A percentile compares a stretch with the other conserved stretches of the same genome.
Evolutionary conservation across 306 rosid genomes (phyloP).

Genomic region (Ziziphus jujuba): DNA sequence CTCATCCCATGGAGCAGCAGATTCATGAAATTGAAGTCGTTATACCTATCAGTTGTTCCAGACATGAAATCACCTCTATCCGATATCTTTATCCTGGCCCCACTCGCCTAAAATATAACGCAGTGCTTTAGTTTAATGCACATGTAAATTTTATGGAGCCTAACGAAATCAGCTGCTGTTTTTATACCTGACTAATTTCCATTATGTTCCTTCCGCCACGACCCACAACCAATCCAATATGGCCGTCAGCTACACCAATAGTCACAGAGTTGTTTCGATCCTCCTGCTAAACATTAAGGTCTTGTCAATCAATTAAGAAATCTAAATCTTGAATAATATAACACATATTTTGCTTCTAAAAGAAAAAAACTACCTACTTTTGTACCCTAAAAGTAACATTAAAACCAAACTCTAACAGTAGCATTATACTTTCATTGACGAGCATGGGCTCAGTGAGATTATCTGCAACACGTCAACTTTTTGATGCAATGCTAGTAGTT

Average conservation of each 20-base stretch:
- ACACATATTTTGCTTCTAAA: not conserved
- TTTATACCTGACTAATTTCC: slow-evolving; percentile 91
- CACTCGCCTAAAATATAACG: slow-evolving; percentile 57
- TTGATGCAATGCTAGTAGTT: not conserved
- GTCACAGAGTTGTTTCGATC: slow-evolving; percentile 79
- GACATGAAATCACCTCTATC: slow-evolving; percentile 96
- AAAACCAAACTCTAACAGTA: too few relatives aligned
- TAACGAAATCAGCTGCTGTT: slow-evolving; percentile 13
- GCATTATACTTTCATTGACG: too few relatives aligned
- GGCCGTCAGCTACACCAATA: slow-evolving; percentile 85
- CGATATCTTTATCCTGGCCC: slow-evolving; percentile 98
- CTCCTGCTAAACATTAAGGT: slow-evolving; percentile 57
- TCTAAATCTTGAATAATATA: not conserved
- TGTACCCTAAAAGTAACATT: too few relatives aligned
- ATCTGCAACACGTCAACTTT: not conserved
- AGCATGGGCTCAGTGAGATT: not conserved
- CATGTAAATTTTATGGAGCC: slow-evolving; percentile 11
- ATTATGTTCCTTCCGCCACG: slow-evolving; percentile 95
- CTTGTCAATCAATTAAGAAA: slow-evolving; percentile 1
- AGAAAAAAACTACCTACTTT: too few relatives aligned
- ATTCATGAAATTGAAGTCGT: not conserved
- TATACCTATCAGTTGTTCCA: slow-evolving; percentile 94
- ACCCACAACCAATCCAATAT: slow-evolving; percentile 95
- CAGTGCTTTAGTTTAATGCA: slow-evolving; percentile 24
- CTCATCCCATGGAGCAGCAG: slow-evolving; percentile 8